Conservation (phyloP, 768 basidiomycete genomes). For the Kwoniella dejecticola region DNA sequence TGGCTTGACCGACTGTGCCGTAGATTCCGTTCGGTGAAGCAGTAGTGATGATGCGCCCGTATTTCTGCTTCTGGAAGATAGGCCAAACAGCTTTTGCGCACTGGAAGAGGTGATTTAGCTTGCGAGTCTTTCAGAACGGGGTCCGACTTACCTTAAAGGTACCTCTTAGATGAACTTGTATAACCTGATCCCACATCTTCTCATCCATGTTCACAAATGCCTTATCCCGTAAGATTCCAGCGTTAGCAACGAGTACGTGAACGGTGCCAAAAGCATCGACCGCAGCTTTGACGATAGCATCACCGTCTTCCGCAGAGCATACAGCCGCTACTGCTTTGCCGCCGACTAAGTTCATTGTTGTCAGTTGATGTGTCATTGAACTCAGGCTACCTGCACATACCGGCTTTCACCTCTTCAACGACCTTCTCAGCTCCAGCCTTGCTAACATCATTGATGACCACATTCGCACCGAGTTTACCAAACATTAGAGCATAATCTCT, state of each 20-base stretch:
- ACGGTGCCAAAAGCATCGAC: slow-evolving; percentile 83
- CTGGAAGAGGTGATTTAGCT: too few relatives aligned
- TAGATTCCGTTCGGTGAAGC: slow-evolving; percentile 89
- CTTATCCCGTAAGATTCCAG: slow-evolving; percentile 91
- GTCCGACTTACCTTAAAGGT: slow-evolving; percentile 72
- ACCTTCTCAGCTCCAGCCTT: slow-evolving; percentile 80
- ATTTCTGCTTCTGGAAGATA: slow-evolving; percentile 92
- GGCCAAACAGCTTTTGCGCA: slow-evolving; percentile 96
- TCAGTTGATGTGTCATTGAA: neutral
- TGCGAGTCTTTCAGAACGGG: too few relatives aligned
- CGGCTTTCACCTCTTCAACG: slow-evolving; percentile 79
- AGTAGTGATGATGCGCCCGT: slow-evolving; percentile 93
- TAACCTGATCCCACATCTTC: slow-evolving; percentile 90
- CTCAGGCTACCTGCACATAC: slow-evolving; percentile 57
- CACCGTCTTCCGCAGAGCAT: slow-evolving; percentile 88
- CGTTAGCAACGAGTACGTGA: slow-evolving; percentile 87
- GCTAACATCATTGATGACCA: slow-evolving; percentile 92
- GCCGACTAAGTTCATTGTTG: slow-evolving; percentile 63
- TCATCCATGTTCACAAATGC: slow-evolving; percentile 86
- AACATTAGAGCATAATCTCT: slow-evolving; percentile 91
- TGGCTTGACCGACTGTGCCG: slow-evolving; percentile 93
- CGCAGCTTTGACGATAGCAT: slow-evolving; percentile 81
- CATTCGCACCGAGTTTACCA: slow-evolving; percentile 87
- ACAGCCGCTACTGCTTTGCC: slow-evolving; percentile 82
- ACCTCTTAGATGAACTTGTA: slow-evolving; percentile 82